Conservation (phyloP, 2,329 filamentous ascomycete species). For the Alternaria arborescens region DNA sequence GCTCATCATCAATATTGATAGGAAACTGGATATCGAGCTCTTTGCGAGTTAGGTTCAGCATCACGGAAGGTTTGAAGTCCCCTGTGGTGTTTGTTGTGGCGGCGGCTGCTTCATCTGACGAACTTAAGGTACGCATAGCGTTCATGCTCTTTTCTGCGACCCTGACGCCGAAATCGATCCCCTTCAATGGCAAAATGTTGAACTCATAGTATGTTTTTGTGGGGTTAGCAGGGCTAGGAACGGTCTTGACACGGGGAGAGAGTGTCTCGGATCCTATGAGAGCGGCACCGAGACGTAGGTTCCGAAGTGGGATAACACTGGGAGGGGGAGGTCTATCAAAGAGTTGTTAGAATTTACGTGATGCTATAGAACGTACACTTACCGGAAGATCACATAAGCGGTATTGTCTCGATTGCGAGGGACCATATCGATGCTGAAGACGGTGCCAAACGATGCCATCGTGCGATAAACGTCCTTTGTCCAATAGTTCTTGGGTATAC, state of each 20-base stretch:
- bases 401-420: constrained; percentile 7
- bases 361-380: not conserved
- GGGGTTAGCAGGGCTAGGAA: constrained; percentile 36
- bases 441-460: constrained; percentile 35
- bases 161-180: constrained; percentile 70
- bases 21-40: constrained; percentile 58
- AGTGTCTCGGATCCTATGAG: constrained; percentile 16
- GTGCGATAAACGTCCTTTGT: constrained; percentile 33
- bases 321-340: constrained; percentile 25
- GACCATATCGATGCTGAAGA: constrained; percentile 43
- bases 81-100: no score
- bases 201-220: constrained; percentile 34
- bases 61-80: constrained; percentile 28
- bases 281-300: constrained; percentile 14
- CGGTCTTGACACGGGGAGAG: constrained; percentile 4
- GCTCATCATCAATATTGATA: constrained; percentile 28
- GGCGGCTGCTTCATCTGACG: constrained; percentile 16
- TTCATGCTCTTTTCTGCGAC: constrained; percentile 65
- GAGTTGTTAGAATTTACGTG: not conserved
- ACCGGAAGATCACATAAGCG: constrained; percentile 40
- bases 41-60: constrained; percentile 55
- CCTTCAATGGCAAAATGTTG: constrained; percentile 47
- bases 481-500: constrained; percentile 28
- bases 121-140: constrained; percentile 61
- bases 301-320: constrained; percentile 10